Evolutionary conservation across 371 early-diverging fungal genomes (phyloP).

Genomic region (Circinella umbellata): DNA sequence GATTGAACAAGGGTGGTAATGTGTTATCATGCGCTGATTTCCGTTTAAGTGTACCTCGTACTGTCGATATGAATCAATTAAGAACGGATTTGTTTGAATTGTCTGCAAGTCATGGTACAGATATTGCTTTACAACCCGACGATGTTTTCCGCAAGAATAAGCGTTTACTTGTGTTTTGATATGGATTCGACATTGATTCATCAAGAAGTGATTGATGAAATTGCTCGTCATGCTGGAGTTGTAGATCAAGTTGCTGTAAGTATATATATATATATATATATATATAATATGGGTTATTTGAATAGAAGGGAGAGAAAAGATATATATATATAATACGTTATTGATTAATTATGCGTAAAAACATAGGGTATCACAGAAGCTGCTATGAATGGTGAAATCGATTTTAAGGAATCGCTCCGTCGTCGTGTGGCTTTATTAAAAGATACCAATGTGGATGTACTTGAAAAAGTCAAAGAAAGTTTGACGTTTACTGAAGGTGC

Average conservation of each 20-base stretch:
- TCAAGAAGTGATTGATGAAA: conserved; percentile 98
- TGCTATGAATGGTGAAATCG: conserved; percentile 97
- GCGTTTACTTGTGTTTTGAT: conserved; percentile 95
- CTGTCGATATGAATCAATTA: conserved; percentile 63
- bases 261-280: conserved; percentile 12
- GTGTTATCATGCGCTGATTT: conserved; percentile 80
- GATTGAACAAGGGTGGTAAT: conserved; percentile 63
- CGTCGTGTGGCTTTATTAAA: conserved; percentile 87
- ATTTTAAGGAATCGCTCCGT: conserved; percentile 91
- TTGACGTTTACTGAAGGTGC: conserved; percentile 94
- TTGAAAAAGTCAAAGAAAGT: conserved; percentile 76
- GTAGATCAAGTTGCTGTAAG: conserved; percentile 89
- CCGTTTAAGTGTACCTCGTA: conserved; percentile 74
- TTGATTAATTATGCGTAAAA: too few species aligned
- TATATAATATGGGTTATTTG: background rate
- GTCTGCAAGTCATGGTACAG: conserved; percentile 71
- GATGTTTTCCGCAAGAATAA: conserved; percentile 90
- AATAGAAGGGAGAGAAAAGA: background rate
- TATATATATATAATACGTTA: background rate
- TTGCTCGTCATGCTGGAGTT: conserved; percentile 91
- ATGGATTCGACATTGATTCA: conserved; percentile 98
- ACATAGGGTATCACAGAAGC: conserved; percentile 86
- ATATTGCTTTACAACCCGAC: conserved; percentile 88
- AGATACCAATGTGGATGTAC: conserved; percentile 82
- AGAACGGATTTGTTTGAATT: conserved; percentile 74